A percentile compares a stretch with the other conserved stretches of the same genome.
These are phyloP conservation scores for Boechera stricta DNA, from an alignment of 345 rosid genomes.

Conservation along the genomic window DNA sequence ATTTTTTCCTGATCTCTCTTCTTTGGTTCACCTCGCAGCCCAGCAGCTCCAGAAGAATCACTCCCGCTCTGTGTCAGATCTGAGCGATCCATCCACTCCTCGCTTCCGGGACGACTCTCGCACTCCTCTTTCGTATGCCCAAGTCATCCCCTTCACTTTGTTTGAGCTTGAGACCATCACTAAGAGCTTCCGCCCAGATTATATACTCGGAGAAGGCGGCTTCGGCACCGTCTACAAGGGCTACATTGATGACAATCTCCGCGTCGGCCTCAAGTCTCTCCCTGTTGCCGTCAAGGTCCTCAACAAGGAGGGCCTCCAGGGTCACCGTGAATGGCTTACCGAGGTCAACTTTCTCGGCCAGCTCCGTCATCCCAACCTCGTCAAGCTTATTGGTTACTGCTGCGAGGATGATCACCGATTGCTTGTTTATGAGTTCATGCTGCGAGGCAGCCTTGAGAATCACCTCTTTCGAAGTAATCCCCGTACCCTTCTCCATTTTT, in stretches of 20 bases:
- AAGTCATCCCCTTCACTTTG: constrained; percentile 81
- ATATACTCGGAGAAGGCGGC: constrained; percentile 96
- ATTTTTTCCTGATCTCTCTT: constrained; percentile 26
- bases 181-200: constrained; percentile 96
- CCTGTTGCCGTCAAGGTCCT: constrained; percentile 98
- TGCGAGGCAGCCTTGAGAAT: constrained; percentile 96
- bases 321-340: constrained; percentile 97
- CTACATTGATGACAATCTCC: constrained; percentile 92
- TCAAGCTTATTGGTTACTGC: constrained; percentile 91
- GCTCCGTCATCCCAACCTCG: constrained; percentile 96
- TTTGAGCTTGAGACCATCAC: constrained; percentile 95
- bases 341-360: constrained; percentile 77
- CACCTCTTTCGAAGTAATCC: constrained; percentile 87
- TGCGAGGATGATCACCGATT: constrained; percentile 93
- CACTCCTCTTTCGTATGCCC: constrained; percentile 63
- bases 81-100: constrained; percentile 82
- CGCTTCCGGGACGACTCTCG: constrained; percentile 69
- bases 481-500: not conserved
- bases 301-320: constrained; percentile 97
- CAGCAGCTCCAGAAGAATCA: constrained; percentile 81
- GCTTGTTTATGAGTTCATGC: constrained; percentile 94
- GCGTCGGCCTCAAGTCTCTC: constrained; percentile 91
- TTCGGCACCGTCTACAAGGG: constrained; percentile 97
- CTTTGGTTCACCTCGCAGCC: constrained; percentile 52
- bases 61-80: constrained; percentile 82